phyloP scores from a whole-genome alignment of 2,329 filamentous ascomycete species.

The Plectosphaerella sp. region DNA sequence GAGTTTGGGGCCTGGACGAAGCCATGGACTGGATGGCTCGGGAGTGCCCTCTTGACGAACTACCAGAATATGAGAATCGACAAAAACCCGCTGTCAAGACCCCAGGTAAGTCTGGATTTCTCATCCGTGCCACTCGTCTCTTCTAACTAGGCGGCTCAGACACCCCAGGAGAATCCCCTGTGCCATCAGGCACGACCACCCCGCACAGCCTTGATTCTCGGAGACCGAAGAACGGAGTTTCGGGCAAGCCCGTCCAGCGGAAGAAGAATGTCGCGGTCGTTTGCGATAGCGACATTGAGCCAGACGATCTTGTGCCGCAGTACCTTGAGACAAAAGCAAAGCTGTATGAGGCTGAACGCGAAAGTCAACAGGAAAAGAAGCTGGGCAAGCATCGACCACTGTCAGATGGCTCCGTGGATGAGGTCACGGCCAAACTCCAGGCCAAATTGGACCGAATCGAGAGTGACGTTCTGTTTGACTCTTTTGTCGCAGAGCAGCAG shows the following conservation, averaged over 20 bases:
- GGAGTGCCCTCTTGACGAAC: conserved; percentile 63
- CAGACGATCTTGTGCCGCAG: conserved; percentile 67
- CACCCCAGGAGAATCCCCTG: conserved; percentile 43
- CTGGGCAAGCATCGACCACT: conserved; percentile 30
- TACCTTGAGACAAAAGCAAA: conserved; percentile 73
- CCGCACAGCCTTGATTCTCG: conserved; percentile 34
- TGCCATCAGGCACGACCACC: conserved; percentile 45
- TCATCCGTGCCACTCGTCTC: background rate
- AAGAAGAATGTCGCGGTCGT: conserved; percentile 40
- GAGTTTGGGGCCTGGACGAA: conserved; percentile 82
- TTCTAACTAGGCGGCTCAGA: conserved; percentile 23
- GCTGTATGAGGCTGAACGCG: conserved; percentile 57
- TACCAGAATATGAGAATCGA: conserved; percentile 65
- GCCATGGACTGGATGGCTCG: conserved; percentile 87
- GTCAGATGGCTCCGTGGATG: conserved; percentile 36
- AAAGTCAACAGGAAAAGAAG: conserved; percentile 33
- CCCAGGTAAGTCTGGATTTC: conserved; percentile 19
- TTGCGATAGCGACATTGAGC: conserved; percentile 69
- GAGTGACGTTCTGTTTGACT: conserved; percentile 72
- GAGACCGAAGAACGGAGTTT: background rate
- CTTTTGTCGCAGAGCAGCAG: conserved; percentile 55
- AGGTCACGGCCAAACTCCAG: conserved; percentile 60
- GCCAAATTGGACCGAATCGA: conserved; percentile 75
- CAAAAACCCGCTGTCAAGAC: conserved; percentile 30
- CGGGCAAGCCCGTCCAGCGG: conserved; percentile 15